Evolutionary conservation across 2,329 filamentous ascomycete species (phyloP).

Genomic region (Diplodia sapinea): DNA sequence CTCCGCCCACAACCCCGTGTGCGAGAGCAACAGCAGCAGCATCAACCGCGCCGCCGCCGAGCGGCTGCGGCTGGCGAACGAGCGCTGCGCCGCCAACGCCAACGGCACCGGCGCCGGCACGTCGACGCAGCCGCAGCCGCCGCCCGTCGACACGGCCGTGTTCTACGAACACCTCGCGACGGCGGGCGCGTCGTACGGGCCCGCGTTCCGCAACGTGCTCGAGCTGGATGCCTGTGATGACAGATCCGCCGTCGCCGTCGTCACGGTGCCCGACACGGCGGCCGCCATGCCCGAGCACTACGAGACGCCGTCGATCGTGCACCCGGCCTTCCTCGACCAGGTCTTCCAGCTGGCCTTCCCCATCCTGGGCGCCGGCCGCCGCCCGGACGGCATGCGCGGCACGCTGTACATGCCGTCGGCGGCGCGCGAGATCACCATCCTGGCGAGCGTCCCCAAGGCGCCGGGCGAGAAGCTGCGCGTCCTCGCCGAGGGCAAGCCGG

Average conservation of each 20-base stretch:
- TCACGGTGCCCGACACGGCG: slow-evolving; percentile 26
- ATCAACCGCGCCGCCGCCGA: not conserved
- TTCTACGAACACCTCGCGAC: slow-evolving; percentile 17
- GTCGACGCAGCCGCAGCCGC: too few species aligned
- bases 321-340: slow-evolving; percentile 29
- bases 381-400: not conserved
- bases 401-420: slow-evolving; percentile 29
- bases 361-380: slow-evolving; percentile 22
- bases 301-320: slow-evolving; percentile 26
- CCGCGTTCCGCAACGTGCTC: slow-evolving; percentile 22
- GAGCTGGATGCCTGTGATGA: not conserved
- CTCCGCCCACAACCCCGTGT: slow-evolving; percentile 9
- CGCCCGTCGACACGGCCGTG: not conserved
- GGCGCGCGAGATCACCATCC: slow-evolving; percentile 10
- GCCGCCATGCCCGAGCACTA: slow-evolving; percentile 13
- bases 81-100: not conserved
- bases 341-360: slow-evolving; percentile 28
- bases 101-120: not conserved
- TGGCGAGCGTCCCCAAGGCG: not conserved
- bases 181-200: slow-evolving; percentile 28
- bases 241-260: not conserved
- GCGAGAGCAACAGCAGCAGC: not conserved
- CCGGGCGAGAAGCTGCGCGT: slow-evolving; percentile 17
- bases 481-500: not conserved
- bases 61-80: not conserved